phyloP scores from a whole-genome alignment of 352 stramenopile species.

The Plasmopara halstedii region DNA sequence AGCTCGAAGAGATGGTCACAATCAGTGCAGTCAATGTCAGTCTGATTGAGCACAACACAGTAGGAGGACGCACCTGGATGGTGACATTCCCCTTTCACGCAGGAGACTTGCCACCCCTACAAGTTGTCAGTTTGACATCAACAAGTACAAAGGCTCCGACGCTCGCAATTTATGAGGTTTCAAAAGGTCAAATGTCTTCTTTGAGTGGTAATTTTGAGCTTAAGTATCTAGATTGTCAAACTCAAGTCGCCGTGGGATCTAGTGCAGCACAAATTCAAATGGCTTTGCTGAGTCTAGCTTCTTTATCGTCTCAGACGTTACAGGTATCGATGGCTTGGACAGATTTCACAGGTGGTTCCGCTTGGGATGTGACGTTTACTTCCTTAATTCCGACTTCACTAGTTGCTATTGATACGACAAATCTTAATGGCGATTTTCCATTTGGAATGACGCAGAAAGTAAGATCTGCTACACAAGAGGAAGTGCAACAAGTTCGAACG shows the following conservation, averaged over 20 bases:
- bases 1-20: slow-evolving; percentile 5
- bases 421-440: neutral
- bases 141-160: neutral
- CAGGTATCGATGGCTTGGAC: neutral
- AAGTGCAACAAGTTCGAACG: slow-evolving; percentile 2
- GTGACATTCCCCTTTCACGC: slow-evolving; percentile 28
- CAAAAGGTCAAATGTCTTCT: neutral
- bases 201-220: neutral
- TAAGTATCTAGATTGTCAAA: neutral
- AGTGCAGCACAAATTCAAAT: neutral
- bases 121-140: slow-evolving; percentile 3
- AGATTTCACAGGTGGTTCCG: neutral
- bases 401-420: neutral
- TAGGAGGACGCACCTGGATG: slow-evolving; percentile 24
- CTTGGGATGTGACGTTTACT: neutral
- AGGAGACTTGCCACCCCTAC: slow-evolving; percentile 13
- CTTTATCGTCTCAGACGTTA: neutral
- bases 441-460: neutral
- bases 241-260: neutral
- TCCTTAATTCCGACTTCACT: neutral
- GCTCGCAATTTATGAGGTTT: neutral
- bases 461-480: neutral
- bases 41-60: slow-evolving; percentile 8
- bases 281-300: neutral
- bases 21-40: slow-evolving; percentile 25